Evolutionary conservation across 345 rosid species (phyloP).

Genomic region (Populus pruinosa): DNA sequence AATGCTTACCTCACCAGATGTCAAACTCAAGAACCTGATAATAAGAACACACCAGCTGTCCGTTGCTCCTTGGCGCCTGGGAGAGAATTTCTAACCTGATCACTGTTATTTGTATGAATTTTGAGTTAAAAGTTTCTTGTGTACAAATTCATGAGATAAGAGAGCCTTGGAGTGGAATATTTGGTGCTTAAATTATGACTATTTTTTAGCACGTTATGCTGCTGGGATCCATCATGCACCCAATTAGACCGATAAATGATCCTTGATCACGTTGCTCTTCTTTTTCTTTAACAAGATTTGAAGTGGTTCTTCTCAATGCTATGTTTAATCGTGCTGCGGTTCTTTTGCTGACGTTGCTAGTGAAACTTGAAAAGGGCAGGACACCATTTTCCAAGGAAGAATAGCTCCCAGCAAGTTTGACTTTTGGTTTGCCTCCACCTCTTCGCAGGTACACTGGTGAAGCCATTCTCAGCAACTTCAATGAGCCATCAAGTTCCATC

Average conservation of each 20-base stretch:
- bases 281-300: neutral
- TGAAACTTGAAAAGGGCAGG: neutral
- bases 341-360: neutral
- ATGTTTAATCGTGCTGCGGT: neutral
- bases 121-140: slow-evolving; percentile 27
- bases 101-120: slow-evolving; percentile 23
- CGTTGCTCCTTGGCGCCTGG: slow-evolving; percentile 15
- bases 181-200: slow-evolving; percentile 26
- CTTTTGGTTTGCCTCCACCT: no score
- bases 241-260: neutral
- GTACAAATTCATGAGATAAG: slow-evolving; percentile 27
- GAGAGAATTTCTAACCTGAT: slow-evolving; percentile 26
- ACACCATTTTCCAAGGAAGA: no score
- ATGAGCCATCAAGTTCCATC: no score
- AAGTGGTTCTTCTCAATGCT: neutral
- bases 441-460: no score
- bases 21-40: slow-evolving; percentile 27
- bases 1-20: slow-evolving; percentile 16
- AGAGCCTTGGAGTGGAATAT: slow-evolving; percentile 24
- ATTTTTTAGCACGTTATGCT: slow-evolving; percentile 11
- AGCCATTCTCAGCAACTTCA: no score
- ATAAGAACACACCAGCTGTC: slow-evolving; percentile 17
- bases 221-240: neutral
- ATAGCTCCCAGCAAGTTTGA: no score
- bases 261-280: neutral